A percentile compares a stretch with the other conserved stretches of the same genome.
Conservation (phyloP, 2,329 filamentous ascomycete species). For the Magnaporthiopsis rhizophila region DNA sequence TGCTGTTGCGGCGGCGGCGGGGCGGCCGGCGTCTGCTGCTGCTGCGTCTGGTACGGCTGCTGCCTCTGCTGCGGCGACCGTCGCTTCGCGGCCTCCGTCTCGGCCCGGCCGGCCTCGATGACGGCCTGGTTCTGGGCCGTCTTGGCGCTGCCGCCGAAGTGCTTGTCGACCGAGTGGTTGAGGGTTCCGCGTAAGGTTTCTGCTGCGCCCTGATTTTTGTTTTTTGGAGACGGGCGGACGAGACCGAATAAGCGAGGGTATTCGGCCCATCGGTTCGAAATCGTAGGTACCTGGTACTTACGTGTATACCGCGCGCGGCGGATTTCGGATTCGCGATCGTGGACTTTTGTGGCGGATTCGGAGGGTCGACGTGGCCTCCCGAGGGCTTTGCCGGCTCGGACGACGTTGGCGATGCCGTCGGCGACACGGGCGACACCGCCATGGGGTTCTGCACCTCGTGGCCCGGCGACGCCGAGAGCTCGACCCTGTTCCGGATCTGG, state of each 20-base stretch:
- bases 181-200: slow-evolving; percentile 3
- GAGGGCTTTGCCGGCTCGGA: neutral
- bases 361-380: neutral
- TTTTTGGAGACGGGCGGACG: too few species aligned
- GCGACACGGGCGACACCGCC: slow-evolving; percentile 1
- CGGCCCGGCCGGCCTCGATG: slow-evolving; percentile 4
- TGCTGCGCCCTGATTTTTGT: too few species aligned
- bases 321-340: slow-evolving; percentile 1
- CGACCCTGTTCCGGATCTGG: slow-evolving; percentile 5
- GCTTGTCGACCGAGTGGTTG: slow-evolving; percentile 3
- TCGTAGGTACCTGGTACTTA: too few species aligned
- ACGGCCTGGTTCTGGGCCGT: slow-evolving; percentile 3
- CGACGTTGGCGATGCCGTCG: neutral
- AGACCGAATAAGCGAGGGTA: too few species aligned
- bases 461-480: slow-evolving; percentile 6
- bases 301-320: slow-evolving; percentile 5
- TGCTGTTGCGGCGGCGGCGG: neutral
- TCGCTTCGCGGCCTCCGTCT: slow-evolving; percentile 5
- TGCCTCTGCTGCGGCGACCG: slow-evolving; percentile 3
- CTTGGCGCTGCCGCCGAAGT: slow-evolving; percentile 1
- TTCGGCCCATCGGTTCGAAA: too few species aligned
- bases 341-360: slow-evolving; percentile 1
- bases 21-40: neutral
- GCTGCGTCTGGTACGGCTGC: slow-evolving; percentile 1
- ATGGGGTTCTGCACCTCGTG: slow-evolving; percentile 4